Percentiles rank a stretch among this genome's conserved stretches.
Evolutionary conservation across 2,329 filamentous ascomycete species (phyloP).

Genomic region (Talaromyces marneffei): DNA sequence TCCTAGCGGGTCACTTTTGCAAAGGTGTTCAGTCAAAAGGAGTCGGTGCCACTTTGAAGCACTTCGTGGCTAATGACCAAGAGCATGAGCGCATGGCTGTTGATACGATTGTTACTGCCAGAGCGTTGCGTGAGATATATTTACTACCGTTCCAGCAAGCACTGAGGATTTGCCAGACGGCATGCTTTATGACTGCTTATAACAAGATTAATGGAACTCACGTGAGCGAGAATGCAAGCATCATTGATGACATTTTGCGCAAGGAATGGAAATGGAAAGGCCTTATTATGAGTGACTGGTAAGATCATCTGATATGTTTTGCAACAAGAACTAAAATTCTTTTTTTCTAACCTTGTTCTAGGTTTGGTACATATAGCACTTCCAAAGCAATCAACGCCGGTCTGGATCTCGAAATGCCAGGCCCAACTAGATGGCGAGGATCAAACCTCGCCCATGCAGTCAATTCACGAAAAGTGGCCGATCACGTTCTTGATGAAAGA

Average conservation of each 20-base stretch:
- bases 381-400: slow-evolving; percentile 42
- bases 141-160: slow-evolving; percentile 59
- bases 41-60: slow-evolving; percentile 73
- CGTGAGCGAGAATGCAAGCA: slow-evolving; percentile 37
- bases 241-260: slow-evolving; percentile 41
- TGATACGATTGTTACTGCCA: slow-evolving; percentile 41
- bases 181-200: slow-evolving; percentile 56
- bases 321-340: no score
- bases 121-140: slow-evolving; percentile 58
- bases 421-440: slow-evolving; percentile 41
- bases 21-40: slow-evolving; percentile 67
- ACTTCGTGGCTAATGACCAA: slow-evolving; percentile 45
- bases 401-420: slow-evolving; percentile 45
- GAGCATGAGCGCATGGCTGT: slow-evolving; percentile 42
- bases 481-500: slow-evolving; percentile 53
- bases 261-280: slow-evolving; percentile 45
- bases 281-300: slow-evolving; percentile 45
- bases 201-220: slow-evolving; percentile 51
- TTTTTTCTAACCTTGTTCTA: slow-evolving; percentile 11
- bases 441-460: slow-evolving; percentile 39
- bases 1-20: slow-evolving; percentile 65
- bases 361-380: slow-evolving; percentile 44
- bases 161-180: slow-evolving; percentile 50
- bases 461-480: slow-evolving; percentile 52
- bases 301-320: not conserved